Evolutionary conservation across 1,284 basidiomycete species (phyloP).

Genomic region (Rhizopogon hawkerae): DNA sequence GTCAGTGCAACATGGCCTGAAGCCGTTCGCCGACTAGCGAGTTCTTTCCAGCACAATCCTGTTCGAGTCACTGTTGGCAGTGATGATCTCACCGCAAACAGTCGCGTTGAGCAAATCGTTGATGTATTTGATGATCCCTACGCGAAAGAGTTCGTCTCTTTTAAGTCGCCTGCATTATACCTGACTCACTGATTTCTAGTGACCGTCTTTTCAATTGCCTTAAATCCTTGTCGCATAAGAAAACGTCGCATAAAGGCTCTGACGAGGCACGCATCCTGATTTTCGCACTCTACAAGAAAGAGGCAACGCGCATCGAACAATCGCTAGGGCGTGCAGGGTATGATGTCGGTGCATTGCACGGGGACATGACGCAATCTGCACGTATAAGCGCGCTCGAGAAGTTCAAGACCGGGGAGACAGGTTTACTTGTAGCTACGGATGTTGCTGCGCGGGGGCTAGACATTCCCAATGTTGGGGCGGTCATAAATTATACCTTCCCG

Average conservation of each 20-base stretch:
- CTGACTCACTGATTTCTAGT: slow-evolving; percentile 31
- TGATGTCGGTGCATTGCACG: slow-evolving; percentile 84
- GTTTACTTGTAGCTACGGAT: slow-evolving; percentile 92
- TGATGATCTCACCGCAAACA: slow-evolving; percentile 93
- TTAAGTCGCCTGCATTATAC: not conserved
- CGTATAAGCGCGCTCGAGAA: slow-evolving; percentile 82
- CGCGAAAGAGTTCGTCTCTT: slow-evolving; percentile 70
- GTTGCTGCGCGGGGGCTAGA: slow-evolving; percentile 96
- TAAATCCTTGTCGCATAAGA: slow-evolving; percentile 54
- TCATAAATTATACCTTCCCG: slow-evolving; percentile 96
- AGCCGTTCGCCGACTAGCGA: slow-evolving; percentile 88
- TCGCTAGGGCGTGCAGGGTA: slow-evolving; percentile 76
- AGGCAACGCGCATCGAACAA: slow-evolving; percentile 83
- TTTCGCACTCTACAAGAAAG: slow-evolving; percentile 98
- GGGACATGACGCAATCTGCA: slow-evolving; percentile 84
- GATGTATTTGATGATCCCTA: slow-evolving; percentile 87
- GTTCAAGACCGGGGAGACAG: slow-evolving; percentile 82
- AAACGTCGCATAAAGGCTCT: slow-evolving; percentile 40
- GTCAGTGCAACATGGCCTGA: slow-evolving; percentile 99
- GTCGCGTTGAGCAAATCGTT: slow-evolving; percentile 76
- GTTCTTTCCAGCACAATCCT: slow-evolving; percentile 81
- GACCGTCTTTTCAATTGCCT: slow-evolving; percentile 62
- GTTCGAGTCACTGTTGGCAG: slow-evolving; percentile 91
- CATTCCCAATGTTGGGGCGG: slow-evolving; percentile 90
- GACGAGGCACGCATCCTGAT: slow-evolving; percentile 74